Conservation (phyloP, 305 asterid species). For the Fraxinus velutina region DNA sequence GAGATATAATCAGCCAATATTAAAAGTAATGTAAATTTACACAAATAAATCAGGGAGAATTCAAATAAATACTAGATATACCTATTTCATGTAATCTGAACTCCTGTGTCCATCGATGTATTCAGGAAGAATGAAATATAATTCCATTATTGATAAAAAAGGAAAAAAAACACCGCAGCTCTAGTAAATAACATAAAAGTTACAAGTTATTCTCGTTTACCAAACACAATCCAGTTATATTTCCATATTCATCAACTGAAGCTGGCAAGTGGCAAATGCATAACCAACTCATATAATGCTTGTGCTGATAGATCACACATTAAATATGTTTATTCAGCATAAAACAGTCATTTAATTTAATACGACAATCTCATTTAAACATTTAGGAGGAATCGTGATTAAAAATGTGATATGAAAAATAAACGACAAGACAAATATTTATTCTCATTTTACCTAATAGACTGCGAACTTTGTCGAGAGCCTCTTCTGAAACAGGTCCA, state of each 20-base stretch:
- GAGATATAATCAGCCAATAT: not conserved
- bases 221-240: not conserved
- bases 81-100: not conserved
- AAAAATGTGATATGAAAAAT: not conserved
- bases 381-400: not conserved
- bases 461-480: constrained; percentile 74
- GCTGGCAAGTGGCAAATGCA: constrained; percentile 1
- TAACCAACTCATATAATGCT: constrained; percentile 5
- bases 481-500: constrained; percentile 92
- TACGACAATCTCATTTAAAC: not conserved
- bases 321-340: not conserved
- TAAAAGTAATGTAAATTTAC: not conserved
- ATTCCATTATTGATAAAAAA: not conserved
- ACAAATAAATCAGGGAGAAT: constrained; percentile 2
- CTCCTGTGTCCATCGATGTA: not conserved
- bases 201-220: constrained; percentile 3
- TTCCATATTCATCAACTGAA: constrained; percentile 11
- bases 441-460: constrained; percentile 60
- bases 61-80: not conserved
- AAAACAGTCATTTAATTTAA: constrained; percentile 1
- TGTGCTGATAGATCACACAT: constrained; percentile 1
- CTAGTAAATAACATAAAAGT: constrained; percentile 6
- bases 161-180: not conserved
- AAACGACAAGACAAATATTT: constrained; percentile 6
- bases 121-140: constrained; percentile 16